These are phyloP conservation scores for Trypanosoma cruzi DNA, from an alignment of 208 protist species.

Conservation along the genomic window DNA sequence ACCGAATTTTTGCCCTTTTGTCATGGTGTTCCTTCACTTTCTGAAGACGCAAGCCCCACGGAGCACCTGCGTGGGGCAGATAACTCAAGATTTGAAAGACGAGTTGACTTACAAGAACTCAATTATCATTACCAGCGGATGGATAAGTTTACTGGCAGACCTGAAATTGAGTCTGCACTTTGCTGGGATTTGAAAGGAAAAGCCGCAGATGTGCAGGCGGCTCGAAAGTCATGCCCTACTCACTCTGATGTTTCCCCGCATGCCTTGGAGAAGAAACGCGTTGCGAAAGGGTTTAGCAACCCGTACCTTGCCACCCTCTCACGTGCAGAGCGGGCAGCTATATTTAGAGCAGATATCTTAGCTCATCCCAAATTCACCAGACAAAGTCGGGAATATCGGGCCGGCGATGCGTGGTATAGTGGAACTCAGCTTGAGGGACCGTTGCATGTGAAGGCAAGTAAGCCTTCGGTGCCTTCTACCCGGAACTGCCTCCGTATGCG, in stretches of 20 bases:
- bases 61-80: conserved; percentile 47
- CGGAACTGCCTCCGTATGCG: conserved; percentile 33
- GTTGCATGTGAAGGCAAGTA: not conserved
- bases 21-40: conserved; percentile 46
- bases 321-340: conserved; percentile 36
- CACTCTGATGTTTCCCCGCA: not conserved
- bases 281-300: conserved; percentile 1
- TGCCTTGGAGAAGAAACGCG: not conserved
- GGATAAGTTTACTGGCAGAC: conserved; percentile 56
- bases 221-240: not conserved
- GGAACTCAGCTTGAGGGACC: conserved; percentile 58
- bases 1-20: conserved; percentile 71
- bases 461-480: conserved; percentile 4
- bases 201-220: not conserved
- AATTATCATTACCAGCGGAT: conserved; percentile 45
- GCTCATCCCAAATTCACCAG: conserved; percentile 59
- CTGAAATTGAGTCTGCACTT: conserved; percentile 69
- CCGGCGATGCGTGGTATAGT: conserved; percentile 45
- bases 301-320: conserved; percentile 32
- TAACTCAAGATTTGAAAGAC: conserved; percentile 30
- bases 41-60: conserved; percentile 49
- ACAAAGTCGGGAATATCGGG: conserved; percentile 28
- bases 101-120: conserved; percentile 1
- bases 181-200: conserved; percentile 57
- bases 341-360: conserved; percentile 45